Conservation (phyloP, 176 grass and related monocot genomes). For the Hyparrhenia diplandra region DNA sequence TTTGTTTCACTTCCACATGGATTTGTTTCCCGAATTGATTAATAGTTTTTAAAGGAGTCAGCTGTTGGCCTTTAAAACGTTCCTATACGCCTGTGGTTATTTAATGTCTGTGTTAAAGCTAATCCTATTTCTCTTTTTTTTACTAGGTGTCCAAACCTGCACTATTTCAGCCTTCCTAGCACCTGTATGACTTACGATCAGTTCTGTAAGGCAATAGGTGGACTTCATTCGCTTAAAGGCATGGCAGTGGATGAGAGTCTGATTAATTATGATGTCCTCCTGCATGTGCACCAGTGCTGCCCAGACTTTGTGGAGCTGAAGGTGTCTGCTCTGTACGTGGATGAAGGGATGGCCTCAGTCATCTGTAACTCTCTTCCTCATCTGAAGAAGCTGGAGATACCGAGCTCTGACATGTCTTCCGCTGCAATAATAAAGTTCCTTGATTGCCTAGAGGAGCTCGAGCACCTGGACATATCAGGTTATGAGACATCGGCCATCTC, state of each 20-base stretch:
- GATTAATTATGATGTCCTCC: conserved; percentile 39
- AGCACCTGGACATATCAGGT: conserved; percentile 69
- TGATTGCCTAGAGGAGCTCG: conserved; percentile 51
- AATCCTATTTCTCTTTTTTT: conserved; percentile 5
- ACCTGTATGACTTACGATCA: conserved; percentile 25
- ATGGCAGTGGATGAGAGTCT: conserved; percentile 64
- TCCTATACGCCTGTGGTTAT: not conserved
- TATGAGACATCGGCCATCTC: conserved; percentile 55
- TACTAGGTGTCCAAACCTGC: conserved; percentile 43
- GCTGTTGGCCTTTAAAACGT: not conserved
- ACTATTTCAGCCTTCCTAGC: conserved; percentile 54
- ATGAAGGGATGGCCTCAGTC: conserved; percentile 51
- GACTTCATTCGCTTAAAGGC: conserved; percentile 49
- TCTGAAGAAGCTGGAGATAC: conserved; percentile 65
- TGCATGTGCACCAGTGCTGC: conserved; percentile 45
- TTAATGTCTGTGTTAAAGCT: not conserved
- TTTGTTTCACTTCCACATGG: not conserved
- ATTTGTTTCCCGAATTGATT: not conserved
- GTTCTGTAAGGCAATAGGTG: conserved; percentile 37
- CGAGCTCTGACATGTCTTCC: conserved; percentile 34
- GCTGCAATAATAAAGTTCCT: conserved; percentile 51
- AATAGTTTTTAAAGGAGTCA: not conserved
- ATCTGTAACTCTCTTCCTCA: conserved; percentile 51
- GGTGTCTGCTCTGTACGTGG: conserved; percentile 44
- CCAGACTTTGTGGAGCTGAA: conserved; percentile 40